Evolutionary conservation across 768 basidiomycete genomes (phyloP).

Genomic region (Kwoniella dejecticola): DNA sequence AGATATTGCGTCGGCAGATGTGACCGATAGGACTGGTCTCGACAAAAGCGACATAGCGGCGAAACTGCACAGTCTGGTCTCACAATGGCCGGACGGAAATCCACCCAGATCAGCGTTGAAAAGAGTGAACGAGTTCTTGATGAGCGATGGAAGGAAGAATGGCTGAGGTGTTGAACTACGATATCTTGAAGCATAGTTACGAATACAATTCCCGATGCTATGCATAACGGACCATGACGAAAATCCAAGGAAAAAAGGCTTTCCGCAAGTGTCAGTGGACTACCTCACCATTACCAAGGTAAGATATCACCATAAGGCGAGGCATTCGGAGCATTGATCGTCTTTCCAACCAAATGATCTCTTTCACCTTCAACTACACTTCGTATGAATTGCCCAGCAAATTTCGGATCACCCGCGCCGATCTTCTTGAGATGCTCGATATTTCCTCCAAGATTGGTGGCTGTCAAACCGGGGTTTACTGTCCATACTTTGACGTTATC

Average conservation of each 20-base stretch:
- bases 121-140: slow-evolving; percentile 71
- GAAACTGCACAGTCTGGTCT: slow-evolving; percentile 83
- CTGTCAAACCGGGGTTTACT: neutral
- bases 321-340: neutral
- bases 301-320: neutral
- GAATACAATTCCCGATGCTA: no score
- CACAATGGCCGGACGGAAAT: slow-evolving; percentile 72
- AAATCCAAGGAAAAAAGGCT: no score
- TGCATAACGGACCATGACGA: no score
- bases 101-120: slow-evolving; percentile 81
- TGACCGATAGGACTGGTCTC: slow-evolving; percentile 17
- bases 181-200: no score
- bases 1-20: neutral
- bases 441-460: neutral
- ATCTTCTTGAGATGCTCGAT: neutral
- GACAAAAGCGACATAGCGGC: slow-evolving; percentile 70
- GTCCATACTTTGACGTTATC: neutral
- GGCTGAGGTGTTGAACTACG: no score
- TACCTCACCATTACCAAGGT: no score
- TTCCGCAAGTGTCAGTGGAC: no score
- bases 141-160: slow-evolving; percentile 49
- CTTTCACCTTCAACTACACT: neutral
- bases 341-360: neutral
- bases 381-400: neutral
- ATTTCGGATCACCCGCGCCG: neutral